Evolutionary conservation across 768 basidiomycete species (phyloP), one percentile per base, ranked within the genome.

Genomic region (Russula olivacea): DNA sequence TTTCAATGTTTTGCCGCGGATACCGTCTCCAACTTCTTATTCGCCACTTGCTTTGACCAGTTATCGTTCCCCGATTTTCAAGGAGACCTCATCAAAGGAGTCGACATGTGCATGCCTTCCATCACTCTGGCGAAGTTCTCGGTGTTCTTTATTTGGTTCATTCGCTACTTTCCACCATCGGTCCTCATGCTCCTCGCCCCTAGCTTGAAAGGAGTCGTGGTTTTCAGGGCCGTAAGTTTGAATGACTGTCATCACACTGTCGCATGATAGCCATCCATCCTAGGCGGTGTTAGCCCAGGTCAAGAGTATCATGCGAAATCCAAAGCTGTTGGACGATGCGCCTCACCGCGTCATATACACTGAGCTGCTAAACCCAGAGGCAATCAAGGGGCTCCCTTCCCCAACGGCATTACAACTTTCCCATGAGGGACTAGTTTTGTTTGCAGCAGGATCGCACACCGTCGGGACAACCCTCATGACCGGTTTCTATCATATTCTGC

Each of bases 1-100:
- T 80, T 77, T 53, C 73, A 78, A 38, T 76, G 77, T 38, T 71
- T 74, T 15, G 73, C 78, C 12, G 68, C 79, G 63, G 80, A 80
- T 63, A 74, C 78, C 52, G 77, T 81, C 58, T 71, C 77, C 17
- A 71, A 74, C 9, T 78, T 79, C 64, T 76, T 76, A 62, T 80
- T 80, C 55, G 72, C 73, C 10, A 68, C 70, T 30, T 74, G 69
- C 23, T 63, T 72, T 32, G 69, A 76, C 51, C 70, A 73, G 8
- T 69, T 79, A 17, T 69, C 73, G 23, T 67, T 61, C 41, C 71
- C 70, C 3, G 70, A 71, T 15, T 80, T 81, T 61, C 66, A 67
- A 15, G 69, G 74, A 21, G 74, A 75, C 4, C 58, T 79, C 8
- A 61, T 79, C 12, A 40, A 72, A 19, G 70, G 71, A 38, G 72